Base-by-base conservation (phyloP, 1,284 basidiomycete genomes). In the Papiliotrema terrestris region DNA sequence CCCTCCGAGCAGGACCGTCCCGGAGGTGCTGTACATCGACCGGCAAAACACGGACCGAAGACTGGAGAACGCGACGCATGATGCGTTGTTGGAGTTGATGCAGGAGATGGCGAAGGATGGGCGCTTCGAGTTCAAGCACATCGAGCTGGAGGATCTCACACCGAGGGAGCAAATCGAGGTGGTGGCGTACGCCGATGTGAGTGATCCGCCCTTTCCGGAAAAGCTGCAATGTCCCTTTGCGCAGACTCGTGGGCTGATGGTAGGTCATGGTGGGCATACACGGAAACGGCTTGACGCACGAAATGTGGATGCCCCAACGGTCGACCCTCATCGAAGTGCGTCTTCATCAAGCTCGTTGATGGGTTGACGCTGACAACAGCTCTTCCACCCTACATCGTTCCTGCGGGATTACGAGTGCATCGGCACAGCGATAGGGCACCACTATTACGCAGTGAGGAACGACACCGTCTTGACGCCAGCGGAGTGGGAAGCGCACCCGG, bases 21-120 rank as follows among this genome's bases (percentile, higher is more conserved):
- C 55, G 19, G 64, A 65, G 26, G 60, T 71, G 26, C 55, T 65
- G 1, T 71, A 71, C 50, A 58, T 71, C 3, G 66, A 69, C 53
- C 55, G 68, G 44, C 68, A 69, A 32, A 51, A 46, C 35, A 61
- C 55, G 9, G 52, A 63, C 53, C 25, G 60, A n/a, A 55, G 52
- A 42, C 45, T 63, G 11, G 49, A 47, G 26, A 49, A 57, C n/a
- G 52, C 51, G 32, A 60, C 47, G n/a, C 60, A 65, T 38, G 50
- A 54, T 20, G 38, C 48, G 22, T 38, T 68, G 13, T 14, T 64
- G 13, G 53, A 57, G 4, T 29, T 59, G 14, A 35, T 69, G 26
- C 37, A 45, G 9, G 54, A 57, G 42, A 26, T 63, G n/a, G 48
- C 61, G 11, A 26, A 46, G 1, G 14, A 50, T 6, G 62, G 64